Base-by-base conservation (phyloP, 495 filamentous ascomycete species). In the Cetradonia linearis region DNA sequence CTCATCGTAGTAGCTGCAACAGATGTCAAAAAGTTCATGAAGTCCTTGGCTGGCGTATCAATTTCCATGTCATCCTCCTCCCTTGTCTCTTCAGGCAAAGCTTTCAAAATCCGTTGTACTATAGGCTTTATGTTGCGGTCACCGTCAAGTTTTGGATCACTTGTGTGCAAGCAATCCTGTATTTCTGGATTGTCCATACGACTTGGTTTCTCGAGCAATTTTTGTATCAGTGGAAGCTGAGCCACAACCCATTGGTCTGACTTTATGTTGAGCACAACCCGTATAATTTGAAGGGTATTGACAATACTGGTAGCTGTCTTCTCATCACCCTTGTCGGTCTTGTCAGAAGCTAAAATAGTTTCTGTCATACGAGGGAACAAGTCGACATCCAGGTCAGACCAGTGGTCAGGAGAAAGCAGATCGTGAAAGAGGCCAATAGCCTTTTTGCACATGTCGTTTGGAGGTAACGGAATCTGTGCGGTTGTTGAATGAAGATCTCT, bases 51-150 rank as follows among this genome's bases (percentile, higher is more conserved):
- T 7, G 82, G 75, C 7, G 80, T 74, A 58, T 89, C 86, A 18
- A 87, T 86, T 64, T 96, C 91, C 63, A 88, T 91, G 27, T 91
- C 90, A 66, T 95, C 88, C 55, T 93, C 89, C 70, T 95, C 95
- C 1, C 85, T 85, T 20, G 85, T 80, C 58, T 91, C 86, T 63
- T 93, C 87, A 9, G 94, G 93, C 34, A 96, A 78, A n/a, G 91
- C 88, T 67, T 95, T 85, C 27, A 99, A 78, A 38, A 96, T 85
- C 48, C 89, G 83, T 65, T 84, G 83, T 56, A 97, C 72, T 14
- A 89, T 83, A 5, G 94, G 85, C 56, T 78, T 77, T 56, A 87
- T 72, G 16, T 77, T 74, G 5, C 78, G 76, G 9, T 75, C 77
- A 11, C 82, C 81, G 44, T 88, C 84, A 55, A 81, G 80, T n/a